These are phyloP conservation scores for Schwanniomyces vanrijiae DNA, from an alignment of 805 yeast species.

Conservation along the genomic window DNA sequence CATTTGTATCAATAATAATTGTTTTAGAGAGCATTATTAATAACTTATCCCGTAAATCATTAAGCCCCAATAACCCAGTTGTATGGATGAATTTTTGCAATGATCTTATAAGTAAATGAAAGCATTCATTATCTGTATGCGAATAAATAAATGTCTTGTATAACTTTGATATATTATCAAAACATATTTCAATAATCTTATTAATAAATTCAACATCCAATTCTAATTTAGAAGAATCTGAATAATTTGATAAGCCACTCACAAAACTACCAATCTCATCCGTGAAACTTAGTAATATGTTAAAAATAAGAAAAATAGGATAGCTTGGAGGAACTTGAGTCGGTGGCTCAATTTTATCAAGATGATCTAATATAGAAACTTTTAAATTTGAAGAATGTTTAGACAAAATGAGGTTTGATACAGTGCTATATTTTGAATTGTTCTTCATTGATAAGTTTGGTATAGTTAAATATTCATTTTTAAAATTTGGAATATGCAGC, in stretches of 20 bases:
- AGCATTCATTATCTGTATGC: slow-evolving; percentile 67
- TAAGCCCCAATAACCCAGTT: slow-evolving; percentile 68
- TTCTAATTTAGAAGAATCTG: slow-evolving; percentile 24
- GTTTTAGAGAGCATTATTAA: slow-evolving; percentile 27
- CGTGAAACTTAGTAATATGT: slow-evolving; percentile 52
- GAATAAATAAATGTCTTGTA: slow-evolving; percentile 54
- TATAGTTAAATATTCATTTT: slow-evolving; percentile 16
- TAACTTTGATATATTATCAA: slow-evolving; percentile 24
- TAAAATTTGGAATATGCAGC: slow-evolving; percentile 16
- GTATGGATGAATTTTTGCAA: slow-evolving; percentile 82
- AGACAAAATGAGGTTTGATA: slow-evolving; percentile 30
- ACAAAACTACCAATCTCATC: slow-evolving; percentile 68
- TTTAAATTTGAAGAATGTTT: slow-evolving; percentile 45
- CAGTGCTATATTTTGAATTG: slow-evolving; percentile 8
- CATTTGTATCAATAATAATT: slow-evolving; percentile 8
- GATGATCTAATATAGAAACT: slow-evolving; percentile 64
- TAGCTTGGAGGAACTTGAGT: slow-evolving; percentile 59
- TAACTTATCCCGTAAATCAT: slow-evolving; percentile 54
- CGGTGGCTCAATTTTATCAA: slow-evolving; percentile 84
- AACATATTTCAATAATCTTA: slow-evolving; percentile 27
- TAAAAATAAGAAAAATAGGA: slow-evolving; percentile 52
- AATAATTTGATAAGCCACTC: slow-evolving; percentile 35
- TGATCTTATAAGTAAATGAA: slow-evolving; percentile 66
- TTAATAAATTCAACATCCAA: slow-evolving; percentile 36
- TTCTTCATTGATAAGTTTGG: slow-evolving; percentile 11